Percentiles rank a stretch among this genome's conserved stretches.
phyloP scores from a whole-genome alignment of 495 filamentous ascomycete genomes.

The Bathelium albidoporum region DNA sequence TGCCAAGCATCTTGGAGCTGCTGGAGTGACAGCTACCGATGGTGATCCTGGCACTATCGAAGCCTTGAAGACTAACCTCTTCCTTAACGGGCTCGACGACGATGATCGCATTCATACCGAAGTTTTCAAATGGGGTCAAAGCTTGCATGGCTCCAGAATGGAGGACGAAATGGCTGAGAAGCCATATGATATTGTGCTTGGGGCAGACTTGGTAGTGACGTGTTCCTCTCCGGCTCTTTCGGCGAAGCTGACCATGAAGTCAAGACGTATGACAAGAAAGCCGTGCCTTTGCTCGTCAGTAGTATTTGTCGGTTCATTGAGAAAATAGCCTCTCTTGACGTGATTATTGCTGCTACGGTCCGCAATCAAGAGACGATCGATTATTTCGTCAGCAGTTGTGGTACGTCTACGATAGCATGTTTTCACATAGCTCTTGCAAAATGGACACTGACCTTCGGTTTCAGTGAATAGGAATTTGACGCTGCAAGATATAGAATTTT shows the following conservation, averaged over 20 bases:
- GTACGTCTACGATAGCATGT: conserved; percentile 33
- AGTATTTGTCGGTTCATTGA: conserved; percentile 48
- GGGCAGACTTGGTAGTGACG: conserved; percentile 31
- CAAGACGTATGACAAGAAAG: conserved; percentile 55
- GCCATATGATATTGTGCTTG: conserved; percentile 28
- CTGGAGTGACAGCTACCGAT: conserved; percentile 63
- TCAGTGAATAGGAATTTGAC: conserved; percentile 23
- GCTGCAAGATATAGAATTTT: conserved; percentile 21
- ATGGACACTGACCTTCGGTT: background rate
- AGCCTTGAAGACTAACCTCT: conserved; percentile 55
- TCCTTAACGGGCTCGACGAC: conserved; percentile 51
- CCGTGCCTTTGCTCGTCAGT: conserved; percentile 46
- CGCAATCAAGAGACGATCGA: conserved; percentile 55
- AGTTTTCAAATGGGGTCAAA: conserved; percentile 52
- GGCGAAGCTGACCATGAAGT: conserved; percentile 1
- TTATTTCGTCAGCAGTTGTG: conserved; percentile 45
- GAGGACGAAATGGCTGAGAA: conserved; percentile 18
- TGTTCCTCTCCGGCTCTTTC: background rate
- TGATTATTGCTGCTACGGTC: conserved; percentile 51
- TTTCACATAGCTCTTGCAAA: conserved; percentile 2
- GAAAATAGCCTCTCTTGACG: conserved; percentile 36
- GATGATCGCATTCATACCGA: conserved; percentile 34
- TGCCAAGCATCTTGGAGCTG: conserved; percentile 58
- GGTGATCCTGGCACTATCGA: conserved; percentile 65
- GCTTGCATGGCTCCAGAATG: conserved; percentile 14